Evolutionary conservation across 352 stramenopile species (phyloP).

Genomic region (Phytophthora cactorum): DNA sequence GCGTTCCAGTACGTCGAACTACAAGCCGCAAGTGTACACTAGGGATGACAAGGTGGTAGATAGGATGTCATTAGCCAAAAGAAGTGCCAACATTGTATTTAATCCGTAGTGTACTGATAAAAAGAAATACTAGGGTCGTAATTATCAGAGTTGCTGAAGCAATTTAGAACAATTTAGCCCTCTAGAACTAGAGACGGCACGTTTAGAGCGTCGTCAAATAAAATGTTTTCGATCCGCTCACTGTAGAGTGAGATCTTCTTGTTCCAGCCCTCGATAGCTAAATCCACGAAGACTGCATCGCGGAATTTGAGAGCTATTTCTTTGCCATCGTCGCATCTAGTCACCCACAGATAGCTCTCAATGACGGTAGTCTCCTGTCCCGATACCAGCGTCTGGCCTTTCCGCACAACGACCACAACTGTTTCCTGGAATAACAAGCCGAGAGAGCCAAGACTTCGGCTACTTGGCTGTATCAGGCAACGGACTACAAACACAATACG

Average conservation of each 20-base stretch:
- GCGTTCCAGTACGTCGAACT: too few relatives aligned
- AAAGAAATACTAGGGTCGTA: too few relatives aligned
- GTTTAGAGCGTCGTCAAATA: conserved; percentile 22
- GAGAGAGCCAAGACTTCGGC: conserved; percentile 11
- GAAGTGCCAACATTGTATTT: too few relatives aligned
- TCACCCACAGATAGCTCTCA: conserved; percentile 17
- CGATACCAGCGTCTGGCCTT: conserved; percentile 5
- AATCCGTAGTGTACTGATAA: too few relatives aligned
- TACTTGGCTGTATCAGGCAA: conserved; percentile 3
- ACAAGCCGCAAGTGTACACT: too few relatives aligned
- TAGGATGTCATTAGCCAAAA: too few relatives aligned
- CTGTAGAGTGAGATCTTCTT: conserved; percentile 15
- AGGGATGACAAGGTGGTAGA: too few relatives aligned
- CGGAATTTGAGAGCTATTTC: conserved; percentile 12
- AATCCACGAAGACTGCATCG: conserved; percentile 1
- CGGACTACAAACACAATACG: conserved; percentile 20
- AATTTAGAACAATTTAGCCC: neutral
- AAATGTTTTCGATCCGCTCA: conserved; percentile 27
- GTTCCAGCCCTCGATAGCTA: conserved; percentile 19
- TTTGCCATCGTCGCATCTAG: conserved; percentile 21
- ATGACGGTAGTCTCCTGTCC: conserved; percentile 19
- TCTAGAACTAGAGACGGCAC: neutral
- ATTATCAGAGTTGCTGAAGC: too few relatives aligned
- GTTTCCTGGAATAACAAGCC: conserved; percentile 27
- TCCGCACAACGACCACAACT: conserved; percentile 13